Percentiles rank a stretch among this genome's conserved stretches.
Evolutionary conservation across 140 eudicot species (phyloP).

Genomic region (Erigeron philadelphicus): DNA sequence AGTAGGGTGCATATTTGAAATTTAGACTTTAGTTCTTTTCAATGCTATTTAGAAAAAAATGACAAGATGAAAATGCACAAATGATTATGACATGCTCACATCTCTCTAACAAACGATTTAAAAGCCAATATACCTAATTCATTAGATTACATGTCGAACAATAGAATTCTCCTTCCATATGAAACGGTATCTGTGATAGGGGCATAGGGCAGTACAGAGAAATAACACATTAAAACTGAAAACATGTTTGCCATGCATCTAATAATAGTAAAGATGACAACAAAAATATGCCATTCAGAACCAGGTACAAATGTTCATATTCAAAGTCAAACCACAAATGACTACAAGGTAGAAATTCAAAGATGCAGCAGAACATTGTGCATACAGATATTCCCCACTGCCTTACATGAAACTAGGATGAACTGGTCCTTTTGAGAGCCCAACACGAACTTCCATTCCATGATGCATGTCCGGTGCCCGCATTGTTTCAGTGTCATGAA

Average conservation of each 20-base stretch:
- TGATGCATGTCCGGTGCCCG: slow-evolving; percentile 87
- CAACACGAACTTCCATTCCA: slow-evolving; percentile 90
- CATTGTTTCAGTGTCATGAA: slow-evolving; percentile 66
- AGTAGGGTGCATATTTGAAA: too few species aligned
- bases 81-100: too few species aligned
- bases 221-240: slow-evolving; percentile 5
- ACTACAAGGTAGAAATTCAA: slow-evolving; percentile 19
- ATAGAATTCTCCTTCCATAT: neutral
- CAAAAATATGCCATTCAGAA: slow-evolving; percentile 20
- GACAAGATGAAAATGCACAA: too few species aligned
- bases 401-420: slow-evolving; percentile 73
- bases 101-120: too few species aligned
- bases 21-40: too few species aligned
- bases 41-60: too few species aligned
- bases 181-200: neutral
- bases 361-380: slow-evolving; percentile 3
- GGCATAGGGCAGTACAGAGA: neutral
- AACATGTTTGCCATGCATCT: slow-evolving; percentile 27
- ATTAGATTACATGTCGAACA: neutral
- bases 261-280: slow-evolving; percentile 17
- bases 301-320: slow-evolving; percentile 20
- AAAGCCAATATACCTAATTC: too few species aligned
- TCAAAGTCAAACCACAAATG: slow-evolving; percentile 28
- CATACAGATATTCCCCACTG: neutral
- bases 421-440: slow-evolving; percentile 83